phyloP scores from a whole-genome alignment of 345 rosid genomes.

The Aquilaria yunnanensis region DNA sequence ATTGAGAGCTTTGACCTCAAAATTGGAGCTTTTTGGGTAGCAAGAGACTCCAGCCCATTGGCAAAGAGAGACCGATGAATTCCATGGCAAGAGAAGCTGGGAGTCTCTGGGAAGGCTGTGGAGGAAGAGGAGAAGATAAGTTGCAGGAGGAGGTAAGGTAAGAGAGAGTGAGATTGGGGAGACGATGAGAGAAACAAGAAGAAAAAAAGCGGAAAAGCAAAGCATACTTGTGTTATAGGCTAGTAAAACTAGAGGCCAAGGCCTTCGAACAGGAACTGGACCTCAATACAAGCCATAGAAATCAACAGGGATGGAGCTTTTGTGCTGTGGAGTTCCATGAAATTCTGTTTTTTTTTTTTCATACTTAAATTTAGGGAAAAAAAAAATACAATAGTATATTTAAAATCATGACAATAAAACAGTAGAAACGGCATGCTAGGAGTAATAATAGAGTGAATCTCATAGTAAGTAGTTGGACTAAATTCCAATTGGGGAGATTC shows the following conservation, averaged over 20 bases:
- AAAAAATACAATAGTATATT: too few species aligned
- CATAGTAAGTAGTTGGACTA: too few species aligned
- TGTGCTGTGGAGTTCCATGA: too few species aligned
- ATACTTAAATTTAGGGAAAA: too few species aligned
- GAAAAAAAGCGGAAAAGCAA: constrained; percentile 6
- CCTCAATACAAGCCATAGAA: too few species aligned
- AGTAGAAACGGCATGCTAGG: too few species aligned
- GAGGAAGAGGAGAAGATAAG: constrained; percentile 25
- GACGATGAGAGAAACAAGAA: constrained; percentile 10
- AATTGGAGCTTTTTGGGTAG: constrained; percentile 15
- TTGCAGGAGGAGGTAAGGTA: constrained; percentile 17
- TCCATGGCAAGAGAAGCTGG: constrained; percentile 31
- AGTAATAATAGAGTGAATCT: too few species aligned
- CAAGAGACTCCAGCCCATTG: constrained; percentile 33
- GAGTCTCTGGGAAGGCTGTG: constrained; percentile 25
- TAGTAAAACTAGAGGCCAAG: background rate
- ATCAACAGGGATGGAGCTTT: too few species aligned
- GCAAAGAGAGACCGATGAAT: constrained; percentile 22
- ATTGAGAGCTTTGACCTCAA: constrained; percentile 28
- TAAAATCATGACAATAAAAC: too few species aligned
- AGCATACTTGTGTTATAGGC: constrained; percentile 10
- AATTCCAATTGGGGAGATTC: too few species aligned
- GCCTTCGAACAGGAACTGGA: too few species aligned
- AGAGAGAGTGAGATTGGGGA: constrained; percentile 9
- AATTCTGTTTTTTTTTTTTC: too few species aligned